Base-by-base conservation (phyloP, 768 basidiomycete genomes). In the Mycena maculata region DNA sequence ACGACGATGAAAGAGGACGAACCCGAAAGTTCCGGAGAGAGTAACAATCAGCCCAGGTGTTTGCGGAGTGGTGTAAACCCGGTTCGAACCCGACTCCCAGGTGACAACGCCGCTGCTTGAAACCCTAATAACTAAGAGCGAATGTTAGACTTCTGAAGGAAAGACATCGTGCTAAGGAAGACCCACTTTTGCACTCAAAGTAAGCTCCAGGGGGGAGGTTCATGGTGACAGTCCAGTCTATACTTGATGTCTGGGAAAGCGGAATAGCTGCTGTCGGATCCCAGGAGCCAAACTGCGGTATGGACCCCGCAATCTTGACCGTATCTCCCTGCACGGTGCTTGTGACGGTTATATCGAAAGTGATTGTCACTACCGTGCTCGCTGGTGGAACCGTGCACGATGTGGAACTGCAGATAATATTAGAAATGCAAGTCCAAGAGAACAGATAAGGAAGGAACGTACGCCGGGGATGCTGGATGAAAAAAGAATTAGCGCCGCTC, bases 121-220 rank as follows among this genome's bases (percentile, higher is more conserved):
- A n/a, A 64, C 44, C 16, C 41, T 45, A 44, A 64, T 57, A 22
- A 48, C 63, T 64, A 44, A 33, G 33, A 36, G 27, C 3, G n/a
- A 6, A 49, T 20, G 33, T 36, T 23, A 52, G 18, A 15, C 8
- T 36, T 7, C 6, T 6, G 6, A 36, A n/a, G 18, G 3, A 11
- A 47, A 54, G 13, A 36, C 30, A n/a, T n/a, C n/a, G n/a, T n/a
- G n/a, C n/a, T 10, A 38, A 22, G 39, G 20, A 27, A 16, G 22
- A 44, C 57, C 25, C 39, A 59, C 64, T 59, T 59, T 65, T 65
- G 30, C 52, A 65, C 57, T 65, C 56, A 25, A 65, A 59, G 23
- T 50, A 31, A 15, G 49, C 59, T 13, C 23, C 39, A 9, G 57
- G 48, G 11, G 64, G 56, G 10, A 65, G 28, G 6, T 15, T 42